Conservation (phyloP, 176 grass and related monocot species). For the Avena sativa region DNA sequence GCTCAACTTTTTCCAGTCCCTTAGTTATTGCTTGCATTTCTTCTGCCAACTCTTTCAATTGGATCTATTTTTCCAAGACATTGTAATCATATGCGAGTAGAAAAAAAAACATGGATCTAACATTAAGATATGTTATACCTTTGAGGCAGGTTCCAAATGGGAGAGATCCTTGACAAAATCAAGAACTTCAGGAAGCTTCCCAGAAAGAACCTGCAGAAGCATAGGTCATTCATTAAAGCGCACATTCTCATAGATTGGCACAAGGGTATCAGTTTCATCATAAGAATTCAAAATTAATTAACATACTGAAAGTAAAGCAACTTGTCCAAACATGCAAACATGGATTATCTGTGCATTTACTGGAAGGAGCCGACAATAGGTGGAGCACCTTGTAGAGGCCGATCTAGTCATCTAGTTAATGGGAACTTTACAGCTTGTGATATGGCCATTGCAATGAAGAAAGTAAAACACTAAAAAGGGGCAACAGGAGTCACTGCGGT, state of each 20-base stretch:
- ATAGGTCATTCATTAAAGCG: conserved; percentile 38
- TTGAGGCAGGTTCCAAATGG: conserved; percentile 82
- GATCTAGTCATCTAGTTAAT: background rate
- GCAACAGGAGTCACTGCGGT: background rate
- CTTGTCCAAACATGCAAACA: conserved; percentile 12
- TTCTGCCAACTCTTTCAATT: conserved; percentile 87
- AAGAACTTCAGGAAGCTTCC: conserved; percentile 97
- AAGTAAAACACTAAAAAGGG: background rate
- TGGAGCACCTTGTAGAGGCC: background rate
- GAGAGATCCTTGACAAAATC: conserved; percentile 85
- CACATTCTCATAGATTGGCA: background rate
- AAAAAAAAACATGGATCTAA: conserved; percentile 24
- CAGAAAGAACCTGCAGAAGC: conserved; percentile 71
- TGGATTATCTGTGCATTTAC: conserved; percentile 16
- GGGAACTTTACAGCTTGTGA: background rate
- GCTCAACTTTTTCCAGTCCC: conserved; percentile 83
- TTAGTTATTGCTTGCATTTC: conserved; percentile 91
- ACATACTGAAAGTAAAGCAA: conserved; percentile 20
- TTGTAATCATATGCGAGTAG: conserved; percentile 39
- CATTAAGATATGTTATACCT: conserved; percentile 60
- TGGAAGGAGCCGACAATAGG: background rate
- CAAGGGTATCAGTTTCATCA: background rate
- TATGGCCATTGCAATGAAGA: conserved; percentile 10
- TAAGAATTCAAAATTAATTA: background rate
- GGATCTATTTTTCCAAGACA: conserved; percentile 64